Percentiles rank a stretch among this genome's conserved stretches.
Evolutionary conservation across 345 rosid species (phyloP).

Genomic region (Gynandropsis gynandra): DNA sequence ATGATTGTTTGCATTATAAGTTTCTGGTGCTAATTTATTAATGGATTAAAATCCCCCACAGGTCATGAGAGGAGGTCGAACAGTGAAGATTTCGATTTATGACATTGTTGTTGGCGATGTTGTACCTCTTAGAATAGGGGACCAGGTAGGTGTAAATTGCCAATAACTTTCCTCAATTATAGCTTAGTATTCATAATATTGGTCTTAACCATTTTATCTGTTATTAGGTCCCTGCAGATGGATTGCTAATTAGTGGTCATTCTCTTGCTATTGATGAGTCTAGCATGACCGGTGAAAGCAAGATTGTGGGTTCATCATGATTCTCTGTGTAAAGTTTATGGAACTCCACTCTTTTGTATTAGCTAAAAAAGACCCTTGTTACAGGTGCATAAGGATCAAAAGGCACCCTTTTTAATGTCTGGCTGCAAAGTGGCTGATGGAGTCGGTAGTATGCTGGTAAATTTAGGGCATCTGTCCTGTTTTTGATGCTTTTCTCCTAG

Average conservation of each 20-base stretch:
- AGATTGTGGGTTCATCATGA: no score
- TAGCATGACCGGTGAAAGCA: slow-evolving; percentile 80
- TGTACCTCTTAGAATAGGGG: slow-evolving; percentile 73
- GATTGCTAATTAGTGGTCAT: slow-evolving; percentile 60
- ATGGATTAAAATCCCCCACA: slow-evolving; percentile 30
- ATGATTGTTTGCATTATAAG: slow-evolving; percentile 2
- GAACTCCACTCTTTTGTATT: slow-evolving; percentile 11
- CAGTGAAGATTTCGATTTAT: slow-evolving; percentile 43
- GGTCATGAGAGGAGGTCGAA: slow-evolving; percentile 71
- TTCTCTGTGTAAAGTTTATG: slow-evolving; percentile 48
- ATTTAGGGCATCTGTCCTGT: background rate
- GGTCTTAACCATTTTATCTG: background rate
- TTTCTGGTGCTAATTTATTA: slow-evolving; percentile 3
- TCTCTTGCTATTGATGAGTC: slow-evolving; percentile 76
- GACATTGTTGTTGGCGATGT: slow-evolving; percentile 90
- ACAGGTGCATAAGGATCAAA: slow-evolving; percentile 66
- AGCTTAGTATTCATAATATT: background rate
- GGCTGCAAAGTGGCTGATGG: slow-evolving; percentile 95
- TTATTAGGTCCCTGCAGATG: slow-evolving; percentile 83
- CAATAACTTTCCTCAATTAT: slow-evolving; percentile 4
- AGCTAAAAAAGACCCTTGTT: no score
- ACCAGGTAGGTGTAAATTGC: slow-evolving; percentile 64
- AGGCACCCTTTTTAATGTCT: slow-evolving; percentile 67
- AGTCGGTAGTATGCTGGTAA: slow-evolving; percentile 84
- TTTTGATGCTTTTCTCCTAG: background rate